Conservation (phyloP, 1,284 basidiomycete species). For the Moesziomyces sp. region DNA sequence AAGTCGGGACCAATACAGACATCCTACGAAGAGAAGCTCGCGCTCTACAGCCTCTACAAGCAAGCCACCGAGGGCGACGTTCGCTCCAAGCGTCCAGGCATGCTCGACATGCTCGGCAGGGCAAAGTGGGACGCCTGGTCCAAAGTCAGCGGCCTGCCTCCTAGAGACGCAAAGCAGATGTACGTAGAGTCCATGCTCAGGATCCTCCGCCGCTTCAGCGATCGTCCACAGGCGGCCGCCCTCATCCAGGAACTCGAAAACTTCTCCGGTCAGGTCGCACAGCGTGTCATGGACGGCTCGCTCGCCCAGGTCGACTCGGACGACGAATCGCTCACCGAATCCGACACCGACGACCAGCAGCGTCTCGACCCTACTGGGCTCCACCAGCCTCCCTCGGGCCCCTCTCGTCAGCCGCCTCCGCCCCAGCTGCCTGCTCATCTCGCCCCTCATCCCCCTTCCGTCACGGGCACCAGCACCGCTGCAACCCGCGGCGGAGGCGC, state of each 20-base stretch:
- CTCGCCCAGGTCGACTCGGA: conserved; percentile 41
- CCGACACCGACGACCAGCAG: conserved; percentile 34
- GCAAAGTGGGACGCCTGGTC: conserved; percentile 99
- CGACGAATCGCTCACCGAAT: conserved; percentile 33
- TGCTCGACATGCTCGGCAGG: conserved; percentile 90
- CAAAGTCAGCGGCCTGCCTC: conserved; percentile 83
- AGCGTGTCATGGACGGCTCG: conserved; percentile 72
- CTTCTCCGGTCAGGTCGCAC: conserved; percentile 77
- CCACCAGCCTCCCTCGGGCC: conserved; percentile 16
- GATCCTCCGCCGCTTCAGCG: conserved; percentile 83
- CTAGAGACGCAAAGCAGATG: conserved; percentile 84
- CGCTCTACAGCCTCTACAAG: conserved; percentile 77
- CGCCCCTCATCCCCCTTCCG: conserved; percentile 32
- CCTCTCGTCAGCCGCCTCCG: conserved; percentile 8
- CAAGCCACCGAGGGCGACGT: conserved; percentile 88
- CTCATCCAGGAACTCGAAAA: conserved; percentile 85
- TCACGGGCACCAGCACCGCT: conserved; percentile 45
- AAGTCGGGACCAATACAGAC: conserved; percentile 96
- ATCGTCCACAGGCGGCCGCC: conserved; percentile 79
- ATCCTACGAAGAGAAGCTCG: conserved; percentile 93
- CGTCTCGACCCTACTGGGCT: conserved; percentile 37
- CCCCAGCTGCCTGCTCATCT: conserved; percentile 22
- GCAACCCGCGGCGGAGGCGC: conserved; percentile 41
- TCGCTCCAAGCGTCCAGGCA: conserved; percentile 79
- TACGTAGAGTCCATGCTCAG: conserved; percentile 89